Base-by-base conservation (phyloP, 2,329 filamentous ascomycete species). In the Emericellopsis cladophorae region DNA sequence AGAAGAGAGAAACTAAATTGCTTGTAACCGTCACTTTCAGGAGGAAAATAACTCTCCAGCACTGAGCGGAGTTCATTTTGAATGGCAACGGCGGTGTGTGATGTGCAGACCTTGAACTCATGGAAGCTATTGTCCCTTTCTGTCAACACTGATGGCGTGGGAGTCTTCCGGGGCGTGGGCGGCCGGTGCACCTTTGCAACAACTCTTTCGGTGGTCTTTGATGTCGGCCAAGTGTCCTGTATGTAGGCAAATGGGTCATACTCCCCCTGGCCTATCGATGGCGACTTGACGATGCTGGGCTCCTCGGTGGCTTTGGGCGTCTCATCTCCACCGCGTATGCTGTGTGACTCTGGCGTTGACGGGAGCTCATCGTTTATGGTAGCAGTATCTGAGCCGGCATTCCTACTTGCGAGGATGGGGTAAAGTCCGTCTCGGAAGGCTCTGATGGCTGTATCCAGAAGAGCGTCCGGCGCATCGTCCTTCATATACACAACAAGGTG, bases 21-120 rank as follows among this genome's bases (percentile, higher is more conserved):
- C 7, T 61, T 61, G 41, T 69, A 72, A 2, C 63, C 66, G 6
- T 62, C 51, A 3, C 66, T 60, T 29, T 66, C 63, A 0, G 65
- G 59, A 0, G 70, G 67, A 40, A 78, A 74, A 44, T 72, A 65
- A 2, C 58, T 54, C 37, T 62, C 66, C 0, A 81, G 60, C 4
- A 77, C 54, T 14, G 66, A 65, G 4, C 77, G 66, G 14, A 81
- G 54, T 1, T 67, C 66, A 49, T 80, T 78, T 46, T 81, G 77
- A 6, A 75, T 58, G 1, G 62, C 60, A 4, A 78, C 63, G 1
- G 72, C 67, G 4, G 69, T 73, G 42, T 67, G 62, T 21, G 59
- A 58, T 15, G 55, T 50, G 4, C 52, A 52, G 2, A 63, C 58
- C 10, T 55, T 51, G 40, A 78, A 64, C 7, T 67, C 64, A 44